Evolutionary conservation across 805 yeast genomes (phyloP).

Genomic region (Wickerhamiella domercqiae): DNA sequence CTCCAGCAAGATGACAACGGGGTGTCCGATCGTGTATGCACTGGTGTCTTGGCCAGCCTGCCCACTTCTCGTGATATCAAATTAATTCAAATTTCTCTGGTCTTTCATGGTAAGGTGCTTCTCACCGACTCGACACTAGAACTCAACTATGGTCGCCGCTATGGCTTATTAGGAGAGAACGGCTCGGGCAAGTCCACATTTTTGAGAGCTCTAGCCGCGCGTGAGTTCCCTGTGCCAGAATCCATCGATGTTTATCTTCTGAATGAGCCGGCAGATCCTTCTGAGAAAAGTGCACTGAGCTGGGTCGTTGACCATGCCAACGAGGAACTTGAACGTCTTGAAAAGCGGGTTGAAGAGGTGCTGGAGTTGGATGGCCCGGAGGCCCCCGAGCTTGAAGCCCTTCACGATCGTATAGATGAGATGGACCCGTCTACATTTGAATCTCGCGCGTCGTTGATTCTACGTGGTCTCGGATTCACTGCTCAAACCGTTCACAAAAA

Average conservation of each 20-base stretch:
- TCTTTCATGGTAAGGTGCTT: slow-evolving; percentile 95
- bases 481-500: slow-evolving; percentile 71
- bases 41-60: slow-evolving; percentile 88
- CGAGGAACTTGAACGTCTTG: slow-evolving; percentile 75
- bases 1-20: slow-evolving; percentile 91
- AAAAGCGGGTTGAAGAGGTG: slow-evolving; percentile 77
- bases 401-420: slow-evolving; percentile 89
- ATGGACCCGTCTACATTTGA: slow-evolving; percentile 96
- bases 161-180: slow-evolving; percentile 94
- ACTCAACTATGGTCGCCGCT: slow-evolving; percentile 92
- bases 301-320: slow-evolving; percentile 97
- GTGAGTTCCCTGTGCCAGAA: slow-evolving; percentile 92
- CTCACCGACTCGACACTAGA: slow-evolving; percentile 85
- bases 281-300: slow-evolving; percentile 82
- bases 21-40: slow-evolving; percentile 88
- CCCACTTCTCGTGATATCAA: slow-evolving; percentile 88
- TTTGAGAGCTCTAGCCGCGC: slow-evolving; percentile 81
- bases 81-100: slow-evolving; percentile 72
- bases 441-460: slow-evolving; percentile 86
- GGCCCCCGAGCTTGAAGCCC: slow-evolving; percentile 63
- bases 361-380: slow-evolving; percentile 92
- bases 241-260: slow-evolving; percentile 79
- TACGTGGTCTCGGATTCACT: slow-evolving; percentile 96
- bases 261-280: slow-evolving; percentile 95
- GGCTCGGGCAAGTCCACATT: slow-evolving; percentile 98